Percentiles rank a stretch among this genome's conserved stretches.
Conservation (phyloP, 768 basidiomycete species). For the Leccinum ochraceum region DNA sequence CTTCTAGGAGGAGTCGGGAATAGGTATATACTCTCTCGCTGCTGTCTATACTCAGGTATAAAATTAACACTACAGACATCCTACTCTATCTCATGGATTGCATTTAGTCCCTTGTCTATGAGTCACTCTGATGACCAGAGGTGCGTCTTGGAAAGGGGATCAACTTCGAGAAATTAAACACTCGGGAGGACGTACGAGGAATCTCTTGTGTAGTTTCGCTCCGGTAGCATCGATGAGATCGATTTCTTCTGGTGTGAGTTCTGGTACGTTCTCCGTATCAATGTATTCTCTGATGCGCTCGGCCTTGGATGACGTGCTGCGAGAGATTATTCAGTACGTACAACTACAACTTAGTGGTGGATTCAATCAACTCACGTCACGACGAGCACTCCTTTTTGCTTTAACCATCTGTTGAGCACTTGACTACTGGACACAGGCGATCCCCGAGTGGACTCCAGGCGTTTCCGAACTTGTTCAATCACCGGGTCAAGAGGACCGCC, state of each 20-base stretch:
- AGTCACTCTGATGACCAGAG: too few relatives aligned
- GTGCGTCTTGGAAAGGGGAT: too few relatives aligned
- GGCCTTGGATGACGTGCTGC: constrained; percentile 36
- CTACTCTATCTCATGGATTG: too few relatives aligned
- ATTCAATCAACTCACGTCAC: constrained; percentile 28
- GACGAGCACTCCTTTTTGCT: constrained; percentile 33
- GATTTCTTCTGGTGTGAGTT: constrained; percentile 29
- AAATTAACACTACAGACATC: too few relatives aligned
- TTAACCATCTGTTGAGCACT: constrained; percentile 33
- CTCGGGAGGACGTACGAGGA: constrained; percentile 23
- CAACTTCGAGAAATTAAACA: too few relatives aligned
- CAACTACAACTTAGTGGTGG: neutral
- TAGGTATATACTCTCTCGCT: too few relatives aligned
- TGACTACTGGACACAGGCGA: constrained; percentile 29
- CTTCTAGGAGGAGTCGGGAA: too few relatives aligned
- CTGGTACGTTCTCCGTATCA: constrained; percentile 29
- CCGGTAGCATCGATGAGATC: constrained; percentile 29
- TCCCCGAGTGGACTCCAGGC: constrained; percentile 28
- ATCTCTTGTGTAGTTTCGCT: constrained; percentile 23
- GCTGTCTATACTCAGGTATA: too few relatives aligned
- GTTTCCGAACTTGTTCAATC: constrained; percentile 34
- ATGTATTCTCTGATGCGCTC: constrained; percentile 36
- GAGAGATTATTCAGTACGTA: neutral
- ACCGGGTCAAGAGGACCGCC: constrained; percentile 44
- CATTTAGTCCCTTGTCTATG: too few relatives aligned